Conservation (phyloP, 805 yeast genomes). For the Ascoidea tarda region DNA sequence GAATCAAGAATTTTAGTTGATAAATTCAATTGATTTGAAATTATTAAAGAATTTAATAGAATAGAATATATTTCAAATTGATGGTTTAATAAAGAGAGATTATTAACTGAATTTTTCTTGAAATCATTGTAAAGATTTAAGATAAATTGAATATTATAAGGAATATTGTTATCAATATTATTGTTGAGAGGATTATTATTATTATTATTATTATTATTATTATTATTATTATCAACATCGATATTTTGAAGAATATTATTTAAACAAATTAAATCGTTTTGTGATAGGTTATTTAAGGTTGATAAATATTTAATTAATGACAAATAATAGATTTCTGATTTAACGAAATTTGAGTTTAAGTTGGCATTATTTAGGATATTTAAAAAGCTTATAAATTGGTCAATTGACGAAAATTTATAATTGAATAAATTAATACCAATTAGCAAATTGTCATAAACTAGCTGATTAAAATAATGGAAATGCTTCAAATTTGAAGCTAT, state of each 20-base stretch:
- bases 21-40: constrained; percentile 2
- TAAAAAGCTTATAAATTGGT: constrained; percentile 6
- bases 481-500: constrained; percentile 7
- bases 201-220: too few relatives aligned
- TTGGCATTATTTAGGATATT: neutral
- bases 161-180: neutral
- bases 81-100: constrained; percentile 1
- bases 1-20: constrained; percentile 9
- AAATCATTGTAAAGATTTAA: constrained; percentile 5
- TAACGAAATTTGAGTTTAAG: neutral
- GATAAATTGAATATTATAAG: constrained; percentile 1
- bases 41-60: constrained; percentile 6
- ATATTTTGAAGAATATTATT: neutral
- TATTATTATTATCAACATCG: neutral
- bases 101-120: neutral
- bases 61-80: constrained; percentile 9
- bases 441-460: constrained; percentile 6
- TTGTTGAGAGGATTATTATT: too few relatives aligned
- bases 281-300: neutral
- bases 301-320: constrained; percentile 6
- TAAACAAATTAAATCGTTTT: neutral
- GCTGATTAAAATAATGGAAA: constrained; percentile 3
- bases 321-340: constrained; percentile 7
- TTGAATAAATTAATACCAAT: constrained; percentile 7
- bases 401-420: constrained; percentile 3